Evolutionary conservation across 2,329 filamentous ascomycete species (phyloP).

Genomic region (Fusarium buxicola): DNA sequence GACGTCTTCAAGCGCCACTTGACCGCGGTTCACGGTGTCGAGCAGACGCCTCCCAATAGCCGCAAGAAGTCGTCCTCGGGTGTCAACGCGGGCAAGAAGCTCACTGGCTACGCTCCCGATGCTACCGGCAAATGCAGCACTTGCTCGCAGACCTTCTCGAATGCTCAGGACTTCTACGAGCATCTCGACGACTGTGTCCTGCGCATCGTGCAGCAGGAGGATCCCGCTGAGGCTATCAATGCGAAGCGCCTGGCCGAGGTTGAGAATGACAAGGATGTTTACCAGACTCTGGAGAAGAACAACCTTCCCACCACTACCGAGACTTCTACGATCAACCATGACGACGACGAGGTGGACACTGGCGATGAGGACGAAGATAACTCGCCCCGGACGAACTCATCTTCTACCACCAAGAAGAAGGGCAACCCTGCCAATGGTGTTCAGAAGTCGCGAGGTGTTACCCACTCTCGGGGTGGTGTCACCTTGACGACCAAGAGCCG

Average conservation of each 20-base stretch:
- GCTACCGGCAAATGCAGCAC: constrained; percentile 96
- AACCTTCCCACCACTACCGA: constrained; percentile 63
- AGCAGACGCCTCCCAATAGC: constrained; percentile 92
- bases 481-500: constrained; percentile 66
- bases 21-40: constrained; percentile 89
- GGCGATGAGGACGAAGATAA: constrained; percentile 66
- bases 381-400: constrained; percentile 59
- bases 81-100: constrained; percentile 68
- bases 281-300: constrained; percentile 73
- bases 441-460: constrained; percentile 78
- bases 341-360: constrained; percentile 65
- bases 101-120: constrained; percentile 78
- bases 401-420: constrained; percentile 64
- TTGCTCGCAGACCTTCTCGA: constrained; percentile 89
- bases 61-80: constrained; percentile 72
- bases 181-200: constrained; percentile 85
- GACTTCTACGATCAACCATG: constrained; percentile 55
- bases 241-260: constrained; percentile 74
- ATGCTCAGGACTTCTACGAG: constrained; percentile 98
- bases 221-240: constrained; percentile 76
- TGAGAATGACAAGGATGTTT: constrained; percentile 71
- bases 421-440: constrained; percentile 67
- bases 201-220: constrained; percentile 77
- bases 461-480: constrained; percentile 80
- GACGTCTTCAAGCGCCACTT: constrained; percentile 97